Base-by-base conservation (phyloP, 2,329 filamentous ascomycete genomes). In the Fusarium newnesense region DNA sequence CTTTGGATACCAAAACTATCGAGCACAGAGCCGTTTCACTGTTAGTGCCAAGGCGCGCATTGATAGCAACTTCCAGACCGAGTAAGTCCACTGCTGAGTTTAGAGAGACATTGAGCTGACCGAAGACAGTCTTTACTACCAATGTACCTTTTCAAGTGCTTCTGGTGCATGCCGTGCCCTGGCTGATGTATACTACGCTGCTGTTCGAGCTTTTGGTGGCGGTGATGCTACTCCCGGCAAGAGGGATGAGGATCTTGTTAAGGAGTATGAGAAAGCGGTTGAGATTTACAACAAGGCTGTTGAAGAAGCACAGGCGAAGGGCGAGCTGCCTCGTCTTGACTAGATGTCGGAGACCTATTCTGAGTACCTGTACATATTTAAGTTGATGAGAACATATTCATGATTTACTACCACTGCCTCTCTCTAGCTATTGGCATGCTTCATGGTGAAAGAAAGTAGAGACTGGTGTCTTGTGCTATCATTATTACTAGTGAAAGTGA, bases 1-100 rank as follows among this genome's bases (percentile, higher is more conserved):
- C 74, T 90, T 90, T 76, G 87, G 87, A 4, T 88, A 88, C 76
- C 80, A 83, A 24, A 90, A 90, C 79, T 89, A 84, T 77, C 85
- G 86, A 58, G 64, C 59, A 4, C 87, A 89, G 74, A 78, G 60
- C 5, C 84, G 87, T 5, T 88, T 89, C 77, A 84, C 81, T 7
- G 77, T 80, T 11, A 77, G 70, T 11, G 80, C 77, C 60, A 86
- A 85, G 75, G 60, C 77, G n/a, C 78, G 69, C 9, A 85, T 90
- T 46, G 87, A 90, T 58, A 73, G 78, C 53, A 85, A 87, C n/a
- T 89, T 90, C 76, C 84, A 82, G 74, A 73, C 39, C 0, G 85
- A 87, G 83, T 85, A 58, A 57, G 47, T 16, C 24, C 24, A 24
- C 24, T 24, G 24, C 24, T 24, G 4, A 24, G 24, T 24, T 24